Conservation (phyloP, 1,139 yeast genomes). For the Arxiozyma slooffiae region DNA sequence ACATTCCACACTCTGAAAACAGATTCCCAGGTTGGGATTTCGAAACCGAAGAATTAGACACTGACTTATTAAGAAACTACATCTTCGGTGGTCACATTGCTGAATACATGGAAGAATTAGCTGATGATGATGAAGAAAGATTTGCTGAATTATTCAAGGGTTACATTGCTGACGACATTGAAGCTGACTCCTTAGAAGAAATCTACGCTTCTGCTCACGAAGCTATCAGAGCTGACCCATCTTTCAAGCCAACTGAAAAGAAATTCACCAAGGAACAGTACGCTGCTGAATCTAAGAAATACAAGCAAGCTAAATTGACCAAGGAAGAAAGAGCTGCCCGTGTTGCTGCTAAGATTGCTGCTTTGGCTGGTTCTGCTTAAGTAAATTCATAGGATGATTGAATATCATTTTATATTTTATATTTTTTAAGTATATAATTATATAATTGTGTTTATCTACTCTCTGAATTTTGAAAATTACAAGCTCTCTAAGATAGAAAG, state of each 20-base stretch:
- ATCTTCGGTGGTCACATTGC: slow-evolving; percentile 99
- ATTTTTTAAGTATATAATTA: neutral
- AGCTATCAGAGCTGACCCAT: slow-evolving; percentile 92
- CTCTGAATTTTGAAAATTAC: neutral
- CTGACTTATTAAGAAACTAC: slow-evolving; percentile 97
- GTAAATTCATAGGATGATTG: slow-evolving; percentile 7
- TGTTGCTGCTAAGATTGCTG: slow-evolving; percentile 87
- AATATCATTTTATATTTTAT: neutral
- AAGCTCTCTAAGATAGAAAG: neutral
- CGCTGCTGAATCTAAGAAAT: slow-evolving; percentile 94
- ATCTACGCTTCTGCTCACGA: slow-evolving; percentile 91
- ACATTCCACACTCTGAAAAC: slow-evolving; percentile 98
- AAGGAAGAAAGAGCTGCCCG: slow-evolving; percentile 83
- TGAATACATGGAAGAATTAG: slow-evolving; percentile 99
- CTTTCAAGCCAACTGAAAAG: slow-evolving; percentile 82
- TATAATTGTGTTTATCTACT: neutral
- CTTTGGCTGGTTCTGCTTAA: slow-evolving; percentile 37
- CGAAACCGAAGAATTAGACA: slow-evolving; percentile 95
- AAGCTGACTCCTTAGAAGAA: slow-evolving; percentile 95
- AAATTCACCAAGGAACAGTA: slow-evolving; percentile 96
- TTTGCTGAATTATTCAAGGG: slow-evolving; percentile 93
- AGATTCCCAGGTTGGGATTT: slow-evolving; percentile 99
- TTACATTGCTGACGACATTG: slow-evolving; percentile 94
- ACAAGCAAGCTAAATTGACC: slow-evolving; percentile 81
- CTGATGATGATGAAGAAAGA: slow-evolving; percentile 99